Conservation (phyloP, 176 grass and related monocot genomes). For the Leersia perrieri region DNA sequence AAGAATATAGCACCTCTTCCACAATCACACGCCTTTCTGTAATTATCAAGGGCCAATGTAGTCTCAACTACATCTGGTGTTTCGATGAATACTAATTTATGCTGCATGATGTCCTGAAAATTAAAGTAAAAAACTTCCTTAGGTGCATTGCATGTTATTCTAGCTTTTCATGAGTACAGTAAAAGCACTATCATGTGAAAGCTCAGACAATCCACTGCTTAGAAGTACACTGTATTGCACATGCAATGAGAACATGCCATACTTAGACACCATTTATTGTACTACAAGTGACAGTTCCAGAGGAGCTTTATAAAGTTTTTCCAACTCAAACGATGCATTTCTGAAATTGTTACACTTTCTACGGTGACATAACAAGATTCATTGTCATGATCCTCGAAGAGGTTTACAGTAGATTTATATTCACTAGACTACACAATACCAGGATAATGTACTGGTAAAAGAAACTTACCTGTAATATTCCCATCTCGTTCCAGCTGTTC, state of each 20-base stretch:
- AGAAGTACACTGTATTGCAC: neutral
- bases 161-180: neutral
- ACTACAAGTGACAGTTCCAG: conserved; percentile 4
- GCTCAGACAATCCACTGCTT: neutral
- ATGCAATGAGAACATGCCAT: conserved; percentile 1
- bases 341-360: neutral
- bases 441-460: conserved; percentile 17
- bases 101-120: conserved; percentile 96
- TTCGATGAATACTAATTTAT: conserved; percentile 98
- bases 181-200: conserved; percentile 2
- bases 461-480: conserved; percentile 83
- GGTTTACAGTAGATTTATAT: neutral
- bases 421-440: conserved; percentile 1
- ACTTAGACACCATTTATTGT: conserved; percentile 12
- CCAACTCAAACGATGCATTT: neutral
- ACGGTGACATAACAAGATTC: neutral
- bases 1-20: conserved; percentile 95
- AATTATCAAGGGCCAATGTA: conserved; percentile 97
- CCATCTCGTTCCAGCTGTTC: conserved; percentile 97
- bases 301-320: conserved; percentile 5
- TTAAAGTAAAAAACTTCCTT: conserved; percentile 23
- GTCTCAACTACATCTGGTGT: conserved; percentile 99
- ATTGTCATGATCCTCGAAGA: neutral
- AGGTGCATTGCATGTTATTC: neutral
- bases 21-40: conserved; percentile 92